phyloP scores from a whole-genome alignment of 2,329 filamentous ascomycete species.

The Teratosphaeria gauchensis region DNA sequence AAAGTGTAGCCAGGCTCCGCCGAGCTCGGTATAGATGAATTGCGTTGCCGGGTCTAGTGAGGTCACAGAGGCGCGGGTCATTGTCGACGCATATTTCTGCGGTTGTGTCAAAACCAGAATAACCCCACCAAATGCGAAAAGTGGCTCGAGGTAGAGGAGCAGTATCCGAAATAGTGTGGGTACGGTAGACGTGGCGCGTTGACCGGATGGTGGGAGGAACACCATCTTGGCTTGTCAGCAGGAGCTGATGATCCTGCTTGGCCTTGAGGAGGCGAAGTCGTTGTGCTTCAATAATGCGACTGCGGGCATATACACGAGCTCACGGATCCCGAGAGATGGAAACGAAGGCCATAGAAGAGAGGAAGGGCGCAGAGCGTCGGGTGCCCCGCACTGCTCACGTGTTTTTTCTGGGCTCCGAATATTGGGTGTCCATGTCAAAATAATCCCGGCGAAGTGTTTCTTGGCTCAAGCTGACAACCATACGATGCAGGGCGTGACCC shows the following conservation, averaged over 20 bases:
- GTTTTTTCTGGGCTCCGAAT: too few relatives aligned
- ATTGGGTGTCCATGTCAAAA: too few relatives aligned
- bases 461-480: too few relatives aligned
- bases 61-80: constrained; percentile 14
- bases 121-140: constrained; percentile 19
- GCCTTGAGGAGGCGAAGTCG: neutral
- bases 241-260: neutral
- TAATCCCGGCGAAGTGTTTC: too few relatives aligned
- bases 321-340: too few relatives aligned
- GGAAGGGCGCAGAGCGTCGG: too few relatives aligned
- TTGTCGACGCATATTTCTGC: constrained; percentile 12
- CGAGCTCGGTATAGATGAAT: constrained; percentile 21
- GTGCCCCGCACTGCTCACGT: too few relatives aligned
- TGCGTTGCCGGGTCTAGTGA: constrained; percentile 13
- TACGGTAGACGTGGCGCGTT: constrained; percentile 13
- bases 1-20: constrained; percentile 22
- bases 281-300: neutral
- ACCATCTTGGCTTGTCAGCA: neutral
- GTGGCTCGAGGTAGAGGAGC: constrained; percentile 18
- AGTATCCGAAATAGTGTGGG: constrained; percentile 17
- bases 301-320: too few relatives aligned
- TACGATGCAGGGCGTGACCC: too few relatives aligned
- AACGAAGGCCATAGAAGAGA: too few relatives aligned
- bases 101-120: constrained; percentile 13
- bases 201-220: neutral